Evolutionary conservation across 345 rosid species (phyloP), one percentile per base, ranked within the genome.

Genomic region (Salix brachista): DNA sequence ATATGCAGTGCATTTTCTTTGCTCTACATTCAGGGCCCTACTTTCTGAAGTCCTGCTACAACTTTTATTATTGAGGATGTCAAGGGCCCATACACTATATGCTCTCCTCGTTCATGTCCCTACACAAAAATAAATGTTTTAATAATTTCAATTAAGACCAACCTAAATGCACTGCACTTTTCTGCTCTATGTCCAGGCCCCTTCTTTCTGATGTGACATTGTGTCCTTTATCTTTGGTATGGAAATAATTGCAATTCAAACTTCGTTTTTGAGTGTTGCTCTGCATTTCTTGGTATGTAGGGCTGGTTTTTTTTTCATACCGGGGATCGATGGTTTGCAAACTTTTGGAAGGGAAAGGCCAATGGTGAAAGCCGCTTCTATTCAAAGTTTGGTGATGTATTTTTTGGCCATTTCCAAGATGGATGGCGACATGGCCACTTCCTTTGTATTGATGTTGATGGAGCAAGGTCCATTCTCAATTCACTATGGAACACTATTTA

Each of bases 321-420:
- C 32, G 98, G 96, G 2, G 96, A 93, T 74, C 77, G 98, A 28
- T 96, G 98, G 98, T 93, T 96, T 85, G 94, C 94, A 76, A 93
- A 93, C 88, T 96, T 93, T 83, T 96, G 99, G 98, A 96, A 96
- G 85, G 98, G 99, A 82, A 93, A 92, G 84, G 96, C 96, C 66
- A 90, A 89, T 69, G 99, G 98, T 3, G 94, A 96, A 84, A 89
- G 98, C 69, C 90, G 99, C 76, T 96, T 93, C 89, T 96, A 96
- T 85, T 88, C 99, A 42, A 91, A 88, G 75, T 84, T 87, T 2
- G 99, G 99, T 21, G 89, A 92, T 52, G 84, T 93, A 50, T 90
- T 85, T 84, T 93, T 93, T 74, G 97, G 99, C 80, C 84, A 87
- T 68, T 96, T 96, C 80, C 88, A 85, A 85, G 97, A 92, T 76